Conservation (phyloP, 164 flowering plant genomes). For the Tetrastigma voinierianum region DNA sequence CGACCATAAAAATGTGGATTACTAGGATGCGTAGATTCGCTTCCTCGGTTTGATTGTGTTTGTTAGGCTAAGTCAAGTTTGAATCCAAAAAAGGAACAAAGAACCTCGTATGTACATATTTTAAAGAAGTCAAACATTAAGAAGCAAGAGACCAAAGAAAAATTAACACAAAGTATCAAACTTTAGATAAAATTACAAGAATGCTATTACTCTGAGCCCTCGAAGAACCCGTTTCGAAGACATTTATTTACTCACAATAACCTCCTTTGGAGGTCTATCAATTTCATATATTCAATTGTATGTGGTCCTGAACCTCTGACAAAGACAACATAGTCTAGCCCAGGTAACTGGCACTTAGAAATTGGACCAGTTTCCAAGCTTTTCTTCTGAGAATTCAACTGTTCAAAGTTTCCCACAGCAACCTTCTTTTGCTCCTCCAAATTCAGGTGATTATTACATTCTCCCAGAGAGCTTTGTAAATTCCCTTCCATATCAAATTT, state of each 20-base stretch:
- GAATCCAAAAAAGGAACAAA: too few species aligned
- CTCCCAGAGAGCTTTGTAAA: too few species aligned
- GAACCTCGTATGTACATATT: too few species aligned
- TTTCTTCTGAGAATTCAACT: constrained; percentile 8
- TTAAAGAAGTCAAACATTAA: too few species aligned
- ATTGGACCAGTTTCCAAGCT: constrained; percentile 20
- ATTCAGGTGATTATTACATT: background rate
- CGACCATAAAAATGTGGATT: too few species aligned
- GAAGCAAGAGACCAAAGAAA: too few species aligned
- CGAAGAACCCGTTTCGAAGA: constrained; percentile 99
- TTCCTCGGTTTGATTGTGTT: too few species aligned
- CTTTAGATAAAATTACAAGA: background rate
- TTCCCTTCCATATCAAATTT: constrained; percentile 2
- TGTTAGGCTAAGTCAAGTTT: too few species aligned
- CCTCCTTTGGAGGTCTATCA: constrained; percentile 67
- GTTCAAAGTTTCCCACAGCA: constrained; percentile 9
- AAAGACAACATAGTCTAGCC: constrained; percentile 80
- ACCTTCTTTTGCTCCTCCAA: constrained; percentile 5
- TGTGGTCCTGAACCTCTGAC: constrained; percentile 90
- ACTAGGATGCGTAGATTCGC: too few species aligned
- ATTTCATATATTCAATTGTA: constrained; percentile 42
- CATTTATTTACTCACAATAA: constrained; percentile 96
- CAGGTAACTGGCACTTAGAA: constrained; percentile 68
- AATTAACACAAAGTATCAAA: too few species aligned
- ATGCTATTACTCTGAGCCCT: constrained; percentile 84